These are phyloP conservation scores for Neofusicoccum parvum DNA, from an alignment of 2,329 filamentous ascomycete genomes.

Conservation along the genomic window DNA sequence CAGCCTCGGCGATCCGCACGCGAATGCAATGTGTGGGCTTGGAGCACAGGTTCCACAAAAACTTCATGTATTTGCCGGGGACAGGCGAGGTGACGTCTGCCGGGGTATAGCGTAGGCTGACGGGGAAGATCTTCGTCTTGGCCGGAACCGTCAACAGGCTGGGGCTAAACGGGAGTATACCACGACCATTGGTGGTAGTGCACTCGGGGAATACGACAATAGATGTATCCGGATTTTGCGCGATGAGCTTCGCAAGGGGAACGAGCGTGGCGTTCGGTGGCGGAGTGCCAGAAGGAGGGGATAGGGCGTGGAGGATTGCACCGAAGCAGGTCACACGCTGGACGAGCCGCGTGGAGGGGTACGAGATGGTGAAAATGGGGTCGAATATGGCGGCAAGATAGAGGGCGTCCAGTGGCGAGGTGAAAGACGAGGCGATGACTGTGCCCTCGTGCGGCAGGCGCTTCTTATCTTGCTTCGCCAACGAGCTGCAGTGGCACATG, in stretches of 20 bases:
- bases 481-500: slow-evolving; percentile 45
- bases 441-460: slow-evolving; percentile 78
- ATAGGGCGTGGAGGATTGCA: slow-evolving; percentile 74
- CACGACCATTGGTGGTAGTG: slow-evolving; percentile 90
- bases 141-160: slow-evolving; percentile 69
- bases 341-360: slow-evolving; percentile 72
- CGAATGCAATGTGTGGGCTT: slow-evolving; percentile 86
- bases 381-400: slow-evolving; percentile 97
- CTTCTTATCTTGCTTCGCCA: slow-evolving; percentile 69
- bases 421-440: slow-evolving; percentile 88
- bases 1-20: slow-evolving; percentile 81
- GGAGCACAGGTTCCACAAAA: slow-evolving; percentile 84
- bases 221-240: slow-evolving; percentile 70
- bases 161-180: slow-evolving; percentile 80
- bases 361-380: slow-evolving; percentile 87
- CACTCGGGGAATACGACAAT: slow-evolving; percentile 92
- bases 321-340: slow-evolving; percentile 74
- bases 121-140: slow-evolving; percentile 79
- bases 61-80: slow-evolving; percentile 69
- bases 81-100: slow-evolving; percentile 89
- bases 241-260: slow-evolving; percentile 55
- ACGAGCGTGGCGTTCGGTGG: slow-evolving; percentile 37
- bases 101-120: slow-evolving; percentile 87
- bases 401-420: slow-evolving; percentile 87
- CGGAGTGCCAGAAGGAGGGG: slow-evolving; percentile 51